Conservation (phyloP, 2,329 filamentous ascomycete genomes). For the Cyphellophora europaea region DNA sequence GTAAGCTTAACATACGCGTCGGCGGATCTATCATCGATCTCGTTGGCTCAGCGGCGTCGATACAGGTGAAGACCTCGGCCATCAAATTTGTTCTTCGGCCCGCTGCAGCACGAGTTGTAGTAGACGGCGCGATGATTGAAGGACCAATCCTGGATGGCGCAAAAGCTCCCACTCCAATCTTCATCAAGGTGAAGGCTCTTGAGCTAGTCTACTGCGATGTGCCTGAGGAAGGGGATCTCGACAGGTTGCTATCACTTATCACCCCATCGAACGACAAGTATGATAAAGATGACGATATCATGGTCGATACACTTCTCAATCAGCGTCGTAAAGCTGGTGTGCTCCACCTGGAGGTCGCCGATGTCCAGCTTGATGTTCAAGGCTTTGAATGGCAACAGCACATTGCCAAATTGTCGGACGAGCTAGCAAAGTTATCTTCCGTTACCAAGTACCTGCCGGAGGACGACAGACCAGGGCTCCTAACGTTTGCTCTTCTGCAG, state of each 20-base stretch:
- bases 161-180: constrained; percentile 50
- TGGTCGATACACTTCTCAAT: constrained; percentile 80
- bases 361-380: constrained; percentile 52
- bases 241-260: constrained; percentile 72
- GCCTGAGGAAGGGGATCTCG: constrained; percentile 72
- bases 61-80: constrained; percentile 67
- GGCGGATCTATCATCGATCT: constrained; percentile 69
- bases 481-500: constrained; percentile 62
- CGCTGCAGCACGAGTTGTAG: constrained; percentile 60
- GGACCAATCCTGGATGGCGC: constrained; percentile 45
- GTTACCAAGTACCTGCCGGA: constrained; percentile 93
- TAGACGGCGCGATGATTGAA: constrained; percentile 65
- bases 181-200: constrained; percentile 55
- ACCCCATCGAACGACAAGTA: constrained; percentile 89
- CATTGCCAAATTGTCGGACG: constrained; percentile 63
- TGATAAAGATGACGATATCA: constrained; percentile 81
- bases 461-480: constrained; percentile 81
- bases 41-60: constrained; percentile 65
- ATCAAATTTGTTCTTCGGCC: constrained; percentile 71
- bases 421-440: constrained; percentile 71
- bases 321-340: constrained; percentile 83
- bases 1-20: constrained; percentile 66
- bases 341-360: constrained; percentile 59
- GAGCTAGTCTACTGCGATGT: constrained; percentile 62
- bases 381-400: constrained; percentile 57